Percentiles rank a stretch among this genome's conserved stretches.
Evolutionary conservation across 2,329 filamentous ascomycete species (phyloP).

Genomic region (Teratosphaeria gauchensis): DNA sequence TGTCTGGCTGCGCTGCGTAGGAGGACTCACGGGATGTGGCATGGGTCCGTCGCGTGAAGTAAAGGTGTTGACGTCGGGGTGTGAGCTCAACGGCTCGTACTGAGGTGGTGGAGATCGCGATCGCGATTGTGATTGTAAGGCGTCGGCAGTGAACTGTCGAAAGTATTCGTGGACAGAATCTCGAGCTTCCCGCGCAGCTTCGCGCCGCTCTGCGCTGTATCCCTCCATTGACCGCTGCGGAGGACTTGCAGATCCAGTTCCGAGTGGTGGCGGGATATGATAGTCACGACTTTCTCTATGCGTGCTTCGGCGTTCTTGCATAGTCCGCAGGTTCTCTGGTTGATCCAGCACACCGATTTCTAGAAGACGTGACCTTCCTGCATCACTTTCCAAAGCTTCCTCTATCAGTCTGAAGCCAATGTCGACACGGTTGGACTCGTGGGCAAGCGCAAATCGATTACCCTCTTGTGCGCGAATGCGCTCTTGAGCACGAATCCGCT

Average conservation of each 20-base stretch:
- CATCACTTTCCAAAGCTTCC: conserved; percentile 18
- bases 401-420: conserved; percentile 24
- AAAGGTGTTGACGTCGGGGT: conserved; percentile 13
- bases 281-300: background rate
- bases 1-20: conserved; percentile 11
- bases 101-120: conserved; percentile 17
- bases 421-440: conserved; percentile 16
- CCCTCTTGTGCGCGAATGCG: conserved; percentile 26
- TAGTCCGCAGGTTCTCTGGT: background rate
- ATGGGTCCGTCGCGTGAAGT: conserved; percentile 16
- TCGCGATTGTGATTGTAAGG: conserved; percentile 3
- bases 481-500: conserved; percentile 15
- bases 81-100: conserved; percentile 12
- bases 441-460: conserved; percentile 15
- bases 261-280: background rate
- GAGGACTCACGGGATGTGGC: conserved; percentile 19
- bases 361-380: conserved; percentile 18
- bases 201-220: conserved; percentile 8
- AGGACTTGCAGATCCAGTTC: background rate
- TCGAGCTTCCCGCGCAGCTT: conserved; percentile 9
- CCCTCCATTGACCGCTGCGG: conserved; percentile 6
- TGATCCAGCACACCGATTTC: conserved; percentile 8
- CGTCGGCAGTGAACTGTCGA: conserved; percentile 11
- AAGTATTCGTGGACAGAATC: conserved; percentile 16
- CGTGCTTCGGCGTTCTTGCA: background rate